phyloP scores from a whole-genome alignment of 1,284 basidiomycete genomes.

The Puccinia sorghi region DNA sequence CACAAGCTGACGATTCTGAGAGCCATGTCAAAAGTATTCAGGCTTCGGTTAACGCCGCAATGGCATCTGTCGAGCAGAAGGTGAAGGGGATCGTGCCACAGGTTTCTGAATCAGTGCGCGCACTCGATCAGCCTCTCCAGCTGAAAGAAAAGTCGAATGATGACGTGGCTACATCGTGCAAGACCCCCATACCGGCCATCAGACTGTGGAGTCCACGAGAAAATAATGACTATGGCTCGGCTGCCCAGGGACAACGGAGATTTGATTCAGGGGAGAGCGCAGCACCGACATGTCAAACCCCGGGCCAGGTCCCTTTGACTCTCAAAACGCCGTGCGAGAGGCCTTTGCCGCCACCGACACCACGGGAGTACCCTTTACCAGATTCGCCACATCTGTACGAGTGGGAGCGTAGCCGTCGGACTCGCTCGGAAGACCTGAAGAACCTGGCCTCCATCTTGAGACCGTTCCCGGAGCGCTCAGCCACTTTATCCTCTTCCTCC shows the following conservation, averaged over 20 bases:
- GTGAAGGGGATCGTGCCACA: not conserved
- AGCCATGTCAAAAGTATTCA: not conserved
- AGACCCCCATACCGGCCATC: not conserved
- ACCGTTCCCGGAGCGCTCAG: no score
- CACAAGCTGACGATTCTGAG: not conserved
- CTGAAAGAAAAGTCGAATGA: not conserved
- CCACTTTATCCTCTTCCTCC: not conserved
- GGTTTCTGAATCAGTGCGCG: not conserved
- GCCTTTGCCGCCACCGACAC: constrained; percentile 11
- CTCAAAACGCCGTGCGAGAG: constrained; percentile 4
- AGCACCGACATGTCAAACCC: not conserved
- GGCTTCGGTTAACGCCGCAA: not conserved
- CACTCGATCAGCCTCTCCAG: not conserved
- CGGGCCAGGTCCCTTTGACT: not conserved
- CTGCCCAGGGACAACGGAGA: not conserved
- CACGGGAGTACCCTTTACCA: constrained; percentile 7
- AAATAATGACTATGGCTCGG: not conserved
- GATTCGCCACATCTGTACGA: not conserved
- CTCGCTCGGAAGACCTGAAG: not conserved
- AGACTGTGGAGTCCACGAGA: not conserved
- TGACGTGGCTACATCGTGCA: not conserved
- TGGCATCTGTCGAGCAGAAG: not conserved
- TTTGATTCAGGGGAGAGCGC: no score
- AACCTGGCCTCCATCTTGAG: not conserved
- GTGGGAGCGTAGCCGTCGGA: not conserved